Evolutionary conservation across 345 rosid species (phyloP).

Genomic region (Acer yangbiense): DNA sequence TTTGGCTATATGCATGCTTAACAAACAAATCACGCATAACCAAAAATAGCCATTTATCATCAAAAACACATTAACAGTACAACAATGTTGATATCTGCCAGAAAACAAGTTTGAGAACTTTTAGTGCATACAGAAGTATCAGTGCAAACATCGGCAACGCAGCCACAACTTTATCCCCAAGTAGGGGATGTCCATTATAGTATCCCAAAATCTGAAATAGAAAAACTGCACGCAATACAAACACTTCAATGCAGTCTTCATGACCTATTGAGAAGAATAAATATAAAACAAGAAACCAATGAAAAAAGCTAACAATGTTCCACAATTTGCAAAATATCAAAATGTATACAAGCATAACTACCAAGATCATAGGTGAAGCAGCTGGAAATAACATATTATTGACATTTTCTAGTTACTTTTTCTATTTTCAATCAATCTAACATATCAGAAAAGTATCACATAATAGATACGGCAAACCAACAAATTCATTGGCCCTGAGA

Average conservation of each 20-base stretch:
- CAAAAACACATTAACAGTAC: too few relatives aligned
- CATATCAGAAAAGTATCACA: too few relatives aligned
- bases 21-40: not conserved
- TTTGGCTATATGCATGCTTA: too few relatives aligned
- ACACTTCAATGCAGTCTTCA: conserved; percentile 5
- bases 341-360: not conserved
- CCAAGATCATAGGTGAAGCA: not conserved
- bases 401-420: not conserved
- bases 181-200: conserved; percentile 90
- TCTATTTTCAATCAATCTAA: too few relatives aligned
- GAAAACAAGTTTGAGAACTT: too few relatives aligned
- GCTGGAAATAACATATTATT: too few relatives aligned
- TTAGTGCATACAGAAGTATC: too few relatives aligned
- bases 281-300: not conserved
- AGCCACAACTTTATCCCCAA: conserved; percentile 97
- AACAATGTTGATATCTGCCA: too few relatives aligned
- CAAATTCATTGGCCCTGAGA: not conserved
- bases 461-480: not conserved
- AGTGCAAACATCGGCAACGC: conserved; percentile 85
- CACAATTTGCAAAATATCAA: not conserved
- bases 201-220: conserved; percentile 80
- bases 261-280: not conserved
- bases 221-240: conserved; percentile 43
- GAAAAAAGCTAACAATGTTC: not conserved
- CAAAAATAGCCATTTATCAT: too few relatives aligned